Evolutionary conservation across 2,329 filamentous ascomycete genomes (phyloP), one percentile per base, ranked within the genome.

Genomic region (Phialocephala subalpina): DNA sequence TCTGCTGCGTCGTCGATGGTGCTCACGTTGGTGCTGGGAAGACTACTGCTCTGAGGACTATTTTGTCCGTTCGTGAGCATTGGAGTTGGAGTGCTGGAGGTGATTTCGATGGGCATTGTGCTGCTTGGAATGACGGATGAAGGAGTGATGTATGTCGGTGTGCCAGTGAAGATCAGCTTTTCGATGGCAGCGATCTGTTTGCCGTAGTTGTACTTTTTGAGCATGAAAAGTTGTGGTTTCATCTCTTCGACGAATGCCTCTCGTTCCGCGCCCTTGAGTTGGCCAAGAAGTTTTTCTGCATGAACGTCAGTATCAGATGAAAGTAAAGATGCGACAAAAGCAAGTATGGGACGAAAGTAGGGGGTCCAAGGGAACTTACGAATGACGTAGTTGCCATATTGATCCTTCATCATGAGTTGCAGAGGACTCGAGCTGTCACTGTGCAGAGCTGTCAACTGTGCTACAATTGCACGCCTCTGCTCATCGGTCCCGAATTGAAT

Each of bases 371-470:
- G 25, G n/a, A 29, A 88, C 93, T 88, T 87, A 97, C 94, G 95
- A 68, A 98, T 91, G 6, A 98, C 95, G 77, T 98, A 99, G 78
- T 99, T 99, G 67, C 93, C 96, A 77, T 90, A 98, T 70, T 93
- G 91, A 76, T 99, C 95, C 70, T 90, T 92, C 85, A 97, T 94
- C 80, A 97, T 84, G 25, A 86, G 83, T 68, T 91, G 85, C 42
- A 98, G 81, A n/a, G 89, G 87, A 63, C 84, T 90, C 63, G 89
- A 87, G 14, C 91, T 91, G 52, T 91, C 87, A 8, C 86, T 84
- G 61, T 87, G 86, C 18, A 83, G 77, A 1, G 83, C 83, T 1
- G 85, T 89, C 29, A 94, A 81, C 65, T 87, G 83, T 58, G 82
- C 81, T 61, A 92, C 86, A 65, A 97, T 93, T 36, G 85, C 83